These are phyloP conservation scores for Corniculantispora saksenae DNA, from an alignment of 2,329 filamentous ascomycete genomes.

Conservation along the genomic window DNA sequence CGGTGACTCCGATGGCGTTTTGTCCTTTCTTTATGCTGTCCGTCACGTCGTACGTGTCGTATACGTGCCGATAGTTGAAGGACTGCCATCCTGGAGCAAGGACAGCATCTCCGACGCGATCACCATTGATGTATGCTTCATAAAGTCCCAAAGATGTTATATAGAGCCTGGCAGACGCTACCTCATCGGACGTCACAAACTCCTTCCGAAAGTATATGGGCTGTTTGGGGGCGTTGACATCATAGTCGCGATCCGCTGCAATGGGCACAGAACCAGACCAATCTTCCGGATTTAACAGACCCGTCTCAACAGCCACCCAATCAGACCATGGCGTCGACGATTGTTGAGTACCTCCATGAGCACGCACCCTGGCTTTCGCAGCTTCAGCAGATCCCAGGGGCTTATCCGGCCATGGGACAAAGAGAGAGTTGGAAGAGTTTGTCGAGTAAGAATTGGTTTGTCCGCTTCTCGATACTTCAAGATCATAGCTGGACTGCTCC, in stretches of 20 bases:
- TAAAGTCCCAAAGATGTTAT: slow-evolving; percentile 49
- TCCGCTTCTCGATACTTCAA: slow-evolving; percentile 38
- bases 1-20: slow-evolving; percentile 39
- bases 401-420: background rate
- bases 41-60: slow-evolving; percentile 55
- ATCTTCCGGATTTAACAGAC: slow-evolving; percentile 29
- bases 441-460: background rate
- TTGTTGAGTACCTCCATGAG: background rate
- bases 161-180: slow-evolving; percentile 45
- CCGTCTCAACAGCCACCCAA: slow-evolving; percentile 36
- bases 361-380: background rate
- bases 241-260: slow-evolving; percentile 31
- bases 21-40: slow-evolving; percentile 38
- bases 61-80: slow-evolving; percentile 51
- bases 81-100: slow-evolving; percentile 55
- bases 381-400: background rate
- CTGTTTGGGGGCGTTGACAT: slow-evolving; percentile 30
- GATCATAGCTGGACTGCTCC: slow-evolving; percentile 45
- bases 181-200: slow-evolving; percentile 28
- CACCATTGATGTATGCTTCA: slow-evolving; percentile 48
- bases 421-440: background rate
- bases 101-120: slow-evolving; percentile 39
- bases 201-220: slow-evolving; percentile 37
- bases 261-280: slow-evolving; percentile 35
- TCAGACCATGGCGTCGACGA: background rate